Base-by-base conservation (phyloP, 1,284 basidiomycete genomes). In the Puccinia novopanici region DNA sequence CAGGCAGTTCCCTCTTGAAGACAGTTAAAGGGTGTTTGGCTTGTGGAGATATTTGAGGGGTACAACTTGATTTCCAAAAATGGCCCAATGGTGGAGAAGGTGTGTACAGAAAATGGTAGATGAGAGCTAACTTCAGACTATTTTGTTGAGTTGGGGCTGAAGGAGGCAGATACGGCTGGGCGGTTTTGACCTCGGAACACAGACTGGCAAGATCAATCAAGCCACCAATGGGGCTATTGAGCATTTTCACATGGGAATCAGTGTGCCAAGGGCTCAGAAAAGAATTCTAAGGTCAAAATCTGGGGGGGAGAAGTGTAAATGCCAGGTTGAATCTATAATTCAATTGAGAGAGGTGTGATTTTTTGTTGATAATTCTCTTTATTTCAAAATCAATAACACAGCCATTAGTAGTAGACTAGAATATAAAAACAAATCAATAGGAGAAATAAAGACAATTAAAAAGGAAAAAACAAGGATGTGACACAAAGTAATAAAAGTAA, bases 201-300 rank as follows among this genome's bases (percentile, higher is more conserved):
- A 34, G 57, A 54, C 77, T 80, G 30, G 77, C 54, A 63, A 80
- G 67, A 34, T 80, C 77, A 4, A 71, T 80, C 15, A 80, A 70
- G 48, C 57, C 48, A 12, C 67, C 77, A 12, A 80, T 52, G 10
- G 77, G 73, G 15, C 68, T 61, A 61, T 61, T 80, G 27, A 80
- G 63, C 77, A 80, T 80, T 57, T 48, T 55, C 12, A 42, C 59
- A 45, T 22, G 30, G 45, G n/a, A n/a, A 37, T 71, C 17, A 27
- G 22, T 24, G 37, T 48, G 42, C 42, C n/a, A 40, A 67, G 24
- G 42, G 42, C n/a, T 48, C 42, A 10, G 48, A 17, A 40, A 42
- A 45, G 42, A 40, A 40, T n/a, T 0, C 34, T 17, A 40, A n/a
- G 27, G 19, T 40, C 19, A 34, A 63, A 63, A 63, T 13, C 61